phyloP scores from a whole-genome alignment of 2,329 filamentous ascomycete species.

The Rhynchosporium secalis region DNA sequence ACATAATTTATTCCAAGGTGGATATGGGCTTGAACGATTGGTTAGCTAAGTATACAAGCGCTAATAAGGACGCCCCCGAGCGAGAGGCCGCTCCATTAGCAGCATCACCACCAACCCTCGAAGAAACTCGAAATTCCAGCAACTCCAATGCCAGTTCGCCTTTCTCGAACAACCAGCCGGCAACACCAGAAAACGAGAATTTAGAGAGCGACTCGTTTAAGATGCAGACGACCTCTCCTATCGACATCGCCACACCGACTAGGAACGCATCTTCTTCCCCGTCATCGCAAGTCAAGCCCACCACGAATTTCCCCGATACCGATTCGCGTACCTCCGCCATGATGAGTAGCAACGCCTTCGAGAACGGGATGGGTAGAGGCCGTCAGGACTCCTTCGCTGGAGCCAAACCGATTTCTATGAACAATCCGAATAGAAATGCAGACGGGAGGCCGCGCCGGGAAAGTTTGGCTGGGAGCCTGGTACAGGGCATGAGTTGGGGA shows the following conservation, averaged over 20 bases:
- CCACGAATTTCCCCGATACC: conserved; percentile 33
- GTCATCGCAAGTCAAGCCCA: conserved; percentile 41
- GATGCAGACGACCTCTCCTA: conserved; percentile 40
- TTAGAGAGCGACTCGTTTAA: conserved; percentile 21
- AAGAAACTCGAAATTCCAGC: background rate
- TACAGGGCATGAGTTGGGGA: conserved; percentile 94
- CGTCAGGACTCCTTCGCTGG: conserved; percentile 66
- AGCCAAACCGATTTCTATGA: conserved; percentile 67
- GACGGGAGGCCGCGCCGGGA: conserved; percentile 60
- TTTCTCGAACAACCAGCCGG: conserved; percentile 22
- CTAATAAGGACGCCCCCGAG: background rate
- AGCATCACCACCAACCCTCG: too few species aligned
- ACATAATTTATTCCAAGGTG: background rate
- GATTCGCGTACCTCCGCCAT: conserved; percentile 51
- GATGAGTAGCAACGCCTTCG: conserved; percentile 55
- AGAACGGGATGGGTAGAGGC: conserved; percentile 51
- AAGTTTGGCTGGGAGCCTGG: conserved; percentile 62
- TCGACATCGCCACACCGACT: conserved; percentile 39
- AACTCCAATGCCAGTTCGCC: conserved; percentile 21
- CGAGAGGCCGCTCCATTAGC: too few species aligned
- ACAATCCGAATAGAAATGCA: conserved; percentile 60
- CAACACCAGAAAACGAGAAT: conserved; percentile 21
- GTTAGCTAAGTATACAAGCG: conserved; percentile 9
- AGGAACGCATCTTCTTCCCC: conserved; percentile 40
- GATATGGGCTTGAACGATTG: conserved; percentile 14